A percentile compares a stretch with the other conserved stretches of the same genome.
phyloP scores from a whole-genome alignment of 176 grass and related monocot species.

The Carex cristatella region DNA sequence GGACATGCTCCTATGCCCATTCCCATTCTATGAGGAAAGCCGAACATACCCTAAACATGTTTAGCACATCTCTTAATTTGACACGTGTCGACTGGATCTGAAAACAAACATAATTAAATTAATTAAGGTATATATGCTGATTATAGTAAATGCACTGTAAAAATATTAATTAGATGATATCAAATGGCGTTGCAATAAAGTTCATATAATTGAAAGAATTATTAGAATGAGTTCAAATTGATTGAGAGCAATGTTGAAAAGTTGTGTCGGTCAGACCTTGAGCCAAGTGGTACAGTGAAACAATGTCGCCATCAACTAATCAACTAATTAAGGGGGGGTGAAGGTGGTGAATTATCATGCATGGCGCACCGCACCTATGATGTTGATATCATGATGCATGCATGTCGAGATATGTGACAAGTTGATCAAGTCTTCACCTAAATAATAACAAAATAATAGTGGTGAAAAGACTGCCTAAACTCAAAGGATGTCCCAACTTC shows the following conservation, averaged over 20 bases:
- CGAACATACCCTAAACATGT: no score
- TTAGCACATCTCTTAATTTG: no score
- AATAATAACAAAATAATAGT: background rate
- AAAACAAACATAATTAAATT: no score
- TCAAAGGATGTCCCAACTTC: background rate
- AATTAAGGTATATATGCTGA: no score
- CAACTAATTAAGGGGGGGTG: background rate
- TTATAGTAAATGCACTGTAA: no score
- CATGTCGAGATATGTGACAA: constrained; percentile 3
- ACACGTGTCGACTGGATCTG: no score
- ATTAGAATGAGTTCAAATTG: background rate
- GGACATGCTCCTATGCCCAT: no score
- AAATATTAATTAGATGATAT: no score
- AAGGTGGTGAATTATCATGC: background rate
- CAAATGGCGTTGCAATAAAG: no score
- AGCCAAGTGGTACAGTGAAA: constrained; percentile 23
- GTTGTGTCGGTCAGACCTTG: constrained; percentile 18
- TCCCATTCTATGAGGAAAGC: no score
- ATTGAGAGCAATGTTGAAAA: background rate
- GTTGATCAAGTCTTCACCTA: background rate
- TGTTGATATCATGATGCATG: background rate
- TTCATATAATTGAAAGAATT: no score
- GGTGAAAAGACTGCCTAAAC: background rate
- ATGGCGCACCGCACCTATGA: constrained; percentile 21
- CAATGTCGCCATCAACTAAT: constrained; percentile 17